These are phyloP conservation scores for Trypethelium eluteriae DNA, from an alignment of 495 filamentous ascomycete genomes.

Conservation along the genomic window DNA sequence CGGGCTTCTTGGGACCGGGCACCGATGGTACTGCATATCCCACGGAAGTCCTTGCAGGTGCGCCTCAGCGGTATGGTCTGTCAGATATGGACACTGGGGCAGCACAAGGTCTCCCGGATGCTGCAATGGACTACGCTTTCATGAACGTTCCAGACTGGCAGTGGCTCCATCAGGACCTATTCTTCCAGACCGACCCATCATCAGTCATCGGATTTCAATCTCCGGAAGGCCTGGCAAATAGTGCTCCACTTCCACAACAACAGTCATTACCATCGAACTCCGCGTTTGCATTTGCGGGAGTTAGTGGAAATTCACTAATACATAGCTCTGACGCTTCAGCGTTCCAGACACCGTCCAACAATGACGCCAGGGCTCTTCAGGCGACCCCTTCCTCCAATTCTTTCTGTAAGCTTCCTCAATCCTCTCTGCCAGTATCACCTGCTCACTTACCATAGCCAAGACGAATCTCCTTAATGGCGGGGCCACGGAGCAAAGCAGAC, in stretches of 20 bases:
- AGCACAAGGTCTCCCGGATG: neutral
- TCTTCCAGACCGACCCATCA: conserved; percentile 5
- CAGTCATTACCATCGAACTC: neutral
- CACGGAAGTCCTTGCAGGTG: neutral
- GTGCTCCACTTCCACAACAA: conserved; percentile 2
- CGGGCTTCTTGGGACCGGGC: neutral
- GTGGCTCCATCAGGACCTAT: conserved; percentile 9
- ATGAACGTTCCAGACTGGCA: conserved; percentile 7
- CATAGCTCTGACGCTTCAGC: neutral
- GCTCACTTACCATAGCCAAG: neutral
- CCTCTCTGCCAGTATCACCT: neutral
- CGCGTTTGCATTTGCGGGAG: neutral
- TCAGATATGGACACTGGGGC: conserved; percentile 3
- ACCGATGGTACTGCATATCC: neutral
- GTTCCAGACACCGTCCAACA: neutral
- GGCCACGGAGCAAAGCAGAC: neutral
- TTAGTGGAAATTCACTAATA: neutral
- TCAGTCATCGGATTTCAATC: conserved; percentile 10
- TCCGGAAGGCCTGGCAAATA: conserved; percentile 6
- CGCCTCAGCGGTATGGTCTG: neutral
- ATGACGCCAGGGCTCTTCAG: neutral
- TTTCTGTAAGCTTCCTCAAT: neutral
- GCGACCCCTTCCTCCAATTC: neutral
- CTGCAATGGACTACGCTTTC: conserved; percentile 1
- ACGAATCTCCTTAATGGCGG: conserved; percentile 3